Base-by-base conservation (phyloP, 2,329 filamentous ascomycete genomes). In the Aspergillus floridensis region DNA sequence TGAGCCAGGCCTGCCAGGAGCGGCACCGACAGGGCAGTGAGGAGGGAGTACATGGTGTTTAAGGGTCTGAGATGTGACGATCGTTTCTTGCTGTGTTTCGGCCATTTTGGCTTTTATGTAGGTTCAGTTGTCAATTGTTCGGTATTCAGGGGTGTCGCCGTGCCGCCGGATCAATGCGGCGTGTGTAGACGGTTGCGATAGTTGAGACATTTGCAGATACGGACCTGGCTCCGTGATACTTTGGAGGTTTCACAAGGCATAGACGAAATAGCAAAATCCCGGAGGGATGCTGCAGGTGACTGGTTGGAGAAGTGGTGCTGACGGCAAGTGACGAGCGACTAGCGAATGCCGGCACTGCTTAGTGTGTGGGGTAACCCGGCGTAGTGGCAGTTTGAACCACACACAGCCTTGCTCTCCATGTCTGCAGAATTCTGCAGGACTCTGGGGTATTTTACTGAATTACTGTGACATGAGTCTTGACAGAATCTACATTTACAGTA, bases 1-100 rank as follows among this genome's bases (percentile, higher is more conserved):
- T 68, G 58, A 6, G 55, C 70, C 4, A 66, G 51, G 32, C 57
- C 62, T 11, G 56, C 61, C 12, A 62, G 58, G 21, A 64, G 44
- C 22, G 60, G 41, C 2, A 56, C 21, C 12, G 60, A 55, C 10
- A 56, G 46, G 31, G 57, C 31, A 32, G 61, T 47, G 29, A 53
- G 55, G 19, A 57, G 50, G 4, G 51, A 19, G 50, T 58, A 46
- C 63, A 65, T 65, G 41, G n/a, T 56, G 29, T 35, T 51, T 29
- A 8, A 7, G 26, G 10, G 38, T 5, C 14, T 44, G 38, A 16
- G 16, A 14, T 21, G 24, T 24, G 31, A 38, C 35, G 11, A 46
- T 16, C 26, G 21, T 21, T 54, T 24, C 6, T 21, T 47, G 38
- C 10, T 26, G 22, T 22, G 16, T 44, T 19, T 19, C 16, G 14